These are phyloP conservation scores for Penicillium sp. DNA, from an alignment of 2,329 filamentous ascomycete genomes.

Conservation along the genomic window DNA sequence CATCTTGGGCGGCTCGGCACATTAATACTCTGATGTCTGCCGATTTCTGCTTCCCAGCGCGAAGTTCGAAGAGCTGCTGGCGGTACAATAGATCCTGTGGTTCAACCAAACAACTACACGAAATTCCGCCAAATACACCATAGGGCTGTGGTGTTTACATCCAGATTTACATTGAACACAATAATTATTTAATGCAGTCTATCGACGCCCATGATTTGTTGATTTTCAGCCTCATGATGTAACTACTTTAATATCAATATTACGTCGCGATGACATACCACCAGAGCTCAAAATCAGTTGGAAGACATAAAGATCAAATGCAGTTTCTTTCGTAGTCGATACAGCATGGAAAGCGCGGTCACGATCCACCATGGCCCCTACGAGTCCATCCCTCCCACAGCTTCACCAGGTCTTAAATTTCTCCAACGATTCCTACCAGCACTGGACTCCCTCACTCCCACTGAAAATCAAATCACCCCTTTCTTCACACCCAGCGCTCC, in stretches of 20 bases:
- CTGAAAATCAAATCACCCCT: background rate
- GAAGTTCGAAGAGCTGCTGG: background rate
- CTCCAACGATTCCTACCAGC: conserved; percentile 21
- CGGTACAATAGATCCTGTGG: background rate
- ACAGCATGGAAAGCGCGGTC: conserved; percentile 8
- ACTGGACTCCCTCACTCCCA: conserved; percentile 16
- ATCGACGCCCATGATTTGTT: background rate
- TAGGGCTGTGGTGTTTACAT: background rate
- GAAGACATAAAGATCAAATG: background rate
- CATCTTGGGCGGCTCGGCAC: background rate
- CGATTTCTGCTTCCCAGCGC: background rate
- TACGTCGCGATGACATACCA: conserved; percentile 2
- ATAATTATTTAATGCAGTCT: background rate
- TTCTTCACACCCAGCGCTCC: conserved; percentile 20
- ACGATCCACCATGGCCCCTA: conserved; percentile 21
- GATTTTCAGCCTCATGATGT: conserved; percentile 4
- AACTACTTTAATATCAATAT: background rate
- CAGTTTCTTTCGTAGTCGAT: background rate
- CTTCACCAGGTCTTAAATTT: conserved; percentile 21
- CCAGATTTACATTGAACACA: background rate
- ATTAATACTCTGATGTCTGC: background rate
- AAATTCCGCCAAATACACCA: background rate
- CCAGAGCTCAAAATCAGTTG: background rate
- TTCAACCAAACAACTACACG: background rate
- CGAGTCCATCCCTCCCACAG: conserved; percentile 14